Evolutionary conservation across 1,284 basidiomycete genomes (phyloP).

Genomic region (Erythrobasidium hasegawianum): DNA sequence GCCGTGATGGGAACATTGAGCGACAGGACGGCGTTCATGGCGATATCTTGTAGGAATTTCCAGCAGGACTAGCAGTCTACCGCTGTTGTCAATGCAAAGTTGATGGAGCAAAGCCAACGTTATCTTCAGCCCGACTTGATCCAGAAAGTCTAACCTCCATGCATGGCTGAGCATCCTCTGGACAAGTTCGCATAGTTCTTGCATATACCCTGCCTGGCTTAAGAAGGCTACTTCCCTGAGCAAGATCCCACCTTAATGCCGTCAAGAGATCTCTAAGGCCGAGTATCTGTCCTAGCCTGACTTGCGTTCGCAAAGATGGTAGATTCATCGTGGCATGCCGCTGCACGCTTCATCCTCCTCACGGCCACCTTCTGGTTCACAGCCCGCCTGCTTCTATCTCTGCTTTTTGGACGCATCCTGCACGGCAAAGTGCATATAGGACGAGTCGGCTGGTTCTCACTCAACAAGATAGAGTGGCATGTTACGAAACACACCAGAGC

Average conservation of each 20-base stretch:
- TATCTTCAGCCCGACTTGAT: no score
- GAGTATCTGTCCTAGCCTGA: no score
- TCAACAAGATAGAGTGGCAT: conserved; percentile 25
- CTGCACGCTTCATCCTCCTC: not conserved
- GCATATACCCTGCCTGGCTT: no score
- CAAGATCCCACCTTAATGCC: no score
- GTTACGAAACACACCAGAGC: not conserved
- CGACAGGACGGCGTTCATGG: conserved; percentile 57
- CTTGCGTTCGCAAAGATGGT: no score
- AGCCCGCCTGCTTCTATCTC: conserved; percentile 17
- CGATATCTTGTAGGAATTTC: conserved; percentile 19
- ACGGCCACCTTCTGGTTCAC: conserved; percentile 9
- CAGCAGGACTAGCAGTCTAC: conserved; percentile 78
- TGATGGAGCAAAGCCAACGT: no score
- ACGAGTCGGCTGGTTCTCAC: conserved; percentile 18
- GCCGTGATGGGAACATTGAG: conserved; percentile 78
- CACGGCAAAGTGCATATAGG: conserved; percentile 11
- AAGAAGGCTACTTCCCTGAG: no score
- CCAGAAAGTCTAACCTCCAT: no score
- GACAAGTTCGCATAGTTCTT: no score
- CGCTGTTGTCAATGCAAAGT: conserved; percentile 42
- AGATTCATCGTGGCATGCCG: conserved; percentile 11
- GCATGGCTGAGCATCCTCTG: no score
- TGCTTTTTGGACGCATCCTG: conserved; percentile 16
- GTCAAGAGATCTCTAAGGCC: no score